phyloP scores from a whole-genome alignment of 2,329 filamentous ascomycete genomes.

The Fusarium equiseti region DNA sequence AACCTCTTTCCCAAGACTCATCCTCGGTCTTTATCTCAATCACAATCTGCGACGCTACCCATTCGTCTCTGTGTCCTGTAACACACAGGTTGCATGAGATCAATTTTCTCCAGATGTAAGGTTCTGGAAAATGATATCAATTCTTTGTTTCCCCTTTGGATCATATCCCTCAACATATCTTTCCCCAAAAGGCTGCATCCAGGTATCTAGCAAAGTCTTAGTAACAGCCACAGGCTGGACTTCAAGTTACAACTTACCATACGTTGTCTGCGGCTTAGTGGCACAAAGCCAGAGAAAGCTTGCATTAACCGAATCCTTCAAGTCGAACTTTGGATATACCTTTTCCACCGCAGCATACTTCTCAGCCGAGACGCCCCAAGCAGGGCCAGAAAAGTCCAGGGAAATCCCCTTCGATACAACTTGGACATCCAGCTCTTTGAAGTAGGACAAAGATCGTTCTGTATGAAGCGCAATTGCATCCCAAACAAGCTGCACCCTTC shows the following conservation, averaged over 20 bases:
- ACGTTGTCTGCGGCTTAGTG: not conserved
- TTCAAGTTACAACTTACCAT: rapidly evolving
- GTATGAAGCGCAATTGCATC: not conserved
- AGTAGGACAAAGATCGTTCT: not conserved
- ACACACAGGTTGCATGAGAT: too few relatives aligned
- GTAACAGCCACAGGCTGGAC: rapidly evolving
- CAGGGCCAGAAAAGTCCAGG: rapidly evolving
- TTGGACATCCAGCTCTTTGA: not conserved
- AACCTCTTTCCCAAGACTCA: too few relatives aligned
- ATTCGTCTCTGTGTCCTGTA: rapidly evolving
- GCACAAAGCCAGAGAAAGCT: not conserved
- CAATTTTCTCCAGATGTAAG: too few relatives aligned
- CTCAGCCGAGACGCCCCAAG: not conserved
- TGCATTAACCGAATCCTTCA: not conserved
- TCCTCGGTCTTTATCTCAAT: too few relatives aligned
- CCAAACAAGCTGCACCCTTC: not conserved
- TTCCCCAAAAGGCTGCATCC: not conserved
- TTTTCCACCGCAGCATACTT: not conserved
- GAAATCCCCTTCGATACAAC: not conserved
- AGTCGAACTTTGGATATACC: not conserved
- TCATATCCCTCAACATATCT: not conserved
- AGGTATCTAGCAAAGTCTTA: rapidly evolving
- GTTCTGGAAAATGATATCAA: not conserved
- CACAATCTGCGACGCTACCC: too few relatives aligned
- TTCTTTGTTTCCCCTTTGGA: not conserved